Base-by-base conservation (phyloP, 2,329 filamentous ascomycete genomes). In the Phialophora chinensis region DNA sequence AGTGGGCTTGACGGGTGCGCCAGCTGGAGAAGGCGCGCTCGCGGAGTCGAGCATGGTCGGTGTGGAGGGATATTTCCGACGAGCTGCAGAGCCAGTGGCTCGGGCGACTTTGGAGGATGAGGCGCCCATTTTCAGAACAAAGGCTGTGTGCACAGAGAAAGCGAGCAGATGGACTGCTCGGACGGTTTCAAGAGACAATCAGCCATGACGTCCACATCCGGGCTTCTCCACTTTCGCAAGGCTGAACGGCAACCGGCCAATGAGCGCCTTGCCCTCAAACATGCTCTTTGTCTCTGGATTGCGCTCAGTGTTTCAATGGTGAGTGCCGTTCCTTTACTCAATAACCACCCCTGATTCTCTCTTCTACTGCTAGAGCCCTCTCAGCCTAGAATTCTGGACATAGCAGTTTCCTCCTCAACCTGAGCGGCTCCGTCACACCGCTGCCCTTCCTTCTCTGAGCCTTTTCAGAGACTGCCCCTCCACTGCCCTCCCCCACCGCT, bases 31-130 rank as follows among this genome's bases (percentile, higher is more conserved):
- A 25, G 62, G 61, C 14, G 63, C 65, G 33, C 25, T 29, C 29
- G 4, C 49, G 31, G 60, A 62, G 60, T 69, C 68, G 42, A 66
- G 60, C 23, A 69, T 69, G n/a, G 71, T 71, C 3, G 70, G 65
- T 2, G 71, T 70, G 17, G 70, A 69, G 33, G 71, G 71, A 49
- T 73, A 73, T 61, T 71, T 65, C 27, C 71, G 63, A 38, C 67
- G 70, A 58, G 65, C 66, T 38, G 69, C 71, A 35, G 66, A 62
- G 8, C 65, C 71, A 23, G 67, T 66, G 53, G 71, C 70, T 55
- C 68, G 68, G 57, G 70, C 70, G 31, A 69, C 62, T 50, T 73
- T 72, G 33, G 71, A 72, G 35, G 69, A 59, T 61, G 70, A 71
- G 44, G 65, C 55, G 50, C 71, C 71, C 71, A 73, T 73, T 42